Conservation (phyloP, 495 filamentous ascomycete genomes). For the Lasiosphaeria hispida region DNA sequence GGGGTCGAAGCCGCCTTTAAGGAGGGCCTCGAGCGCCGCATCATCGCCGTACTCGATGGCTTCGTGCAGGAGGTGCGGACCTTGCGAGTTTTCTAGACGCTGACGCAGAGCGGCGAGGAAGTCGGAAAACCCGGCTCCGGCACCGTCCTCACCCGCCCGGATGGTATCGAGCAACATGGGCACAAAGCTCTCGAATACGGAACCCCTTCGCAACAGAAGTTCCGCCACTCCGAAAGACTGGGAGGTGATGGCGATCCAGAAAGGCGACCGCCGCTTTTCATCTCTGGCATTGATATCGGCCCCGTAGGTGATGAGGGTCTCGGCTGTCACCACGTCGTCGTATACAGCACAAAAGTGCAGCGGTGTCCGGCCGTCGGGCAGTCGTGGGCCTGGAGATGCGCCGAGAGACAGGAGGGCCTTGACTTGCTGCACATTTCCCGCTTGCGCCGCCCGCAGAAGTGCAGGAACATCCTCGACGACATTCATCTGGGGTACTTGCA, state of each 20-base stretch:
- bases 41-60: not conserved
- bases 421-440: slow-evolving; percentile 14
- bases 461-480: not conserved
- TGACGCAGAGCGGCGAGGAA: slow-evolving; percentile 14
- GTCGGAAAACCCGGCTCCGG: slow-evolving; percentile 6
- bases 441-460: slow-evolving; percentile 11
- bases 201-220: slow-evolving; percentile 17
- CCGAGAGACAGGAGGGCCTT: slow-evolving; percentile 14
- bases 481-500: not conserved
- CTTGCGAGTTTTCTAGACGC: slow-evolving; percentile 11
- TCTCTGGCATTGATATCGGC: slow-evolving; percentile 27
- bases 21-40: not conserved
- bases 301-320: slow-evolving; percentile 21
- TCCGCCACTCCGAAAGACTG: slow-evolving; percentile 19
- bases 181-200: slow-evolving; percentile 9
- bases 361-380: slow-evolving; percentile 22
- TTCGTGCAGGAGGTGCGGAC: slow-evolving; percentile 7
- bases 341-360: slow-evolving; percentile 30
- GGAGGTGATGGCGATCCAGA: slow-evolving; percentile 19
- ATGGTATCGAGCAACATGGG: not conserved
- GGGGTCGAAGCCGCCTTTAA: slow-evolving; percentile 15
- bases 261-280: slow-evolving; percentile 15
- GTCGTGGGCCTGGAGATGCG: slow-evolving; percentile 11
- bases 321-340: slow-evolving; percentile 20
- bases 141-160: slow-evolving; percentile 6